phyloP scores from a whole-genome alignment of 345 rosid genomes.

The Rhodamnia rubescens region DNA sequence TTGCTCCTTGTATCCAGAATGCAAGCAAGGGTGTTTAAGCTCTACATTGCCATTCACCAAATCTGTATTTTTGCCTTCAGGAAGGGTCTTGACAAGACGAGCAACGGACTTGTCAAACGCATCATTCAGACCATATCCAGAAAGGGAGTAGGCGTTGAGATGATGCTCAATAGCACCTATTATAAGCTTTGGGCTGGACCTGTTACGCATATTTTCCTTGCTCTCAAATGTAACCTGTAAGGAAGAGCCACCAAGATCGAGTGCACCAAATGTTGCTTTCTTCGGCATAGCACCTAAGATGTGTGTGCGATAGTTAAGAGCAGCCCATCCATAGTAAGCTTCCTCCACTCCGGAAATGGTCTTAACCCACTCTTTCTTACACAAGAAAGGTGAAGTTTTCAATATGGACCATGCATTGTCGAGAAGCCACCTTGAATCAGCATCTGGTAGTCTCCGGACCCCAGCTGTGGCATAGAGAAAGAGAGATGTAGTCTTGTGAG shows the following conservation, averaged over 20 bases:
- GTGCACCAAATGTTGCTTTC: constrained; percentile 85
- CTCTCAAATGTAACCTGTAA: constrained; percentile 95
- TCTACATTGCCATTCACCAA: constrained; percentile 42
- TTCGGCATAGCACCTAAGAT: constrained; percentile 59
- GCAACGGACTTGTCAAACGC: constrained; percentile 90
- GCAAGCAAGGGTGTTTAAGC: constrained; percentile 88
- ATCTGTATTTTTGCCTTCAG: constrained; percentile 27
- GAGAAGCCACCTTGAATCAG: constrained; percentile 89
- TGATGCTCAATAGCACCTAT: constrained; percentile 72
- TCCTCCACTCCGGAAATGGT: constrained; percentile 88
- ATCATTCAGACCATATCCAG: constrained; percentile 97
- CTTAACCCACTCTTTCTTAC: constrained; percentile 71
- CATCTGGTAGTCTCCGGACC: constrained; percentile 65
- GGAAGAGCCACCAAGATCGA: constrained; percentile 98
- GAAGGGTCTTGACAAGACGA: constrained; percentile 39
- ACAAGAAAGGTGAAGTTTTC: constrained; percentile 63
- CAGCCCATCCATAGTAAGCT: constrained; percentile 95
- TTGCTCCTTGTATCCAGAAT: constrained; percentile 65
- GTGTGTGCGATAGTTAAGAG: constrained; percentile 68
- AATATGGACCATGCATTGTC: constrained; percentile 79
- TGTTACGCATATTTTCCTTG: constrained; percentile 37
- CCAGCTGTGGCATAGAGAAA: constrained; percentile 97
- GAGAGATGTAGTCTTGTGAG: constrained; percentile 76
- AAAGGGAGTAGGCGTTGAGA: constrained; percentile 90
- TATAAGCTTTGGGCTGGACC: constrained; percentile 59